phyloP scores from a whole-genome alignment of 225 moss, liverwort and hornwort genomes.

The Marchantia paleacea region DNA sequence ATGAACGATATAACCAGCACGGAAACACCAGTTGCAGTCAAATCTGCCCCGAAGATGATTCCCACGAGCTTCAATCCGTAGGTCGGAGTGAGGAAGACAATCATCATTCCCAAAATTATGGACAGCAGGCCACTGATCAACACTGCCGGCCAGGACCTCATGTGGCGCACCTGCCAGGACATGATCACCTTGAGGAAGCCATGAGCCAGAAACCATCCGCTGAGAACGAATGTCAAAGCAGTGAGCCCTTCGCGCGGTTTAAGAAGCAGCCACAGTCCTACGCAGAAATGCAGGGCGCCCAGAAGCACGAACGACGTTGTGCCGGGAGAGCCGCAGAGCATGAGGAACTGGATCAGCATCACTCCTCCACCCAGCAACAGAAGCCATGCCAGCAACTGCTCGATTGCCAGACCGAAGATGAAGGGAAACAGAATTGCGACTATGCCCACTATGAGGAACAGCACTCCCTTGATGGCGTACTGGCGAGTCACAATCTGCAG shows the following conservation, averaged over 20 bases:
- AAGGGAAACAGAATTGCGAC: constrained; percentile 62
- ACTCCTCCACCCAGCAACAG: constrained; percentile 68
- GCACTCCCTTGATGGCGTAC: constrained; percentile 61
- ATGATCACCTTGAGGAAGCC: constrained; percentile 79
- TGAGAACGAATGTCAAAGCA: constrained; percentile 56
- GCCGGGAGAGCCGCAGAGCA: constrained; percentile 73
- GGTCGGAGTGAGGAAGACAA: constrained; percentile 66
- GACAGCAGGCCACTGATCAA: constrained; percentile 77
- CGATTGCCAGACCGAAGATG: constrained; percentile 66
- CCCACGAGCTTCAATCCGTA: constrained; percentile 68
- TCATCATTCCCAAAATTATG: constrained; percentile 54
- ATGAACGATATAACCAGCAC: constrained; percentile 62
- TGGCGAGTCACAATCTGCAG: constrained; percentile 45
- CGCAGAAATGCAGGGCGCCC: constrained; percentile 69
- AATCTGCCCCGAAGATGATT: constrained; percentile 69
- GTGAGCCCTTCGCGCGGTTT: constrained; percentile 56
- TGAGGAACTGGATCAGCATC: constrained; percentile 72
- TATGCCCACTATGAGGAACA: constrained; percentile 66
- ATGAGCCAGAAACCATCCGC: constrained; percentile 77
- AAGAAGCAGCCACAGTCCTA: constrained; percentile 72
- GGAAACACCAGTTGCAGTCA: constrained; percentile 60
- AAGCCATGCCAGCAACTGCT: constrained; percentile 82
- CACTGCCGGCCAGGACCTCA: constrained; percentile 76
- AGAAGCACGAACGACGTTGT: constrained; percentile 65
- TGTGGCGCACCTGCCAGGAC: constrained; percentile 69